Evolutionary conservation across 495 filamentous ascomycete species (phyloP).

Genomic region (Chaetomidium leptoderma): DNA sequence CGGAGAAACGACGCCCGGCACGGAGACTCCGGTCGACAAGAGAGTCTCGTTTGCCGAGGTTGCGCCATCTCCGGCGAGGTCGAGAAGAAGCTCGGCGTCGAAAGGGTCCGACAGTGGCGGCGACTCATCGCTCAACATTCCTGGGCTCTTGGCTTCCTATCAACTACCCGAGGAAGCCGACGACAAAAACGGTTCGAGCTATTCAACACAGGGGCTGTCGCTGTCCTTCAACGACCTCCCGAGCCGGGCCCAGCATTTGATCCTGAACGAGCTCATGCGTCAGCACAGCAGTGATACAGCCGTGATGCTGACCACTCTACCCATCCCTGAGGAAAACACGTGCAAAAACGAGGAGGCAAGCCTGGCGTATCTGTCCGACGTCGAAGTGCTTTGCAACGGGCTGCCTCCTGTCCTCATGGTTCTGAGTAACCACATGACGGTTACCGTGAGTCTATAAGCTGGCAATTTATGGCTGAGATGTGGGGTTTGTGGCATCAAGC

Average conservation of each 20-base stretch:
- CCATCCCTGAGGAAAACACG: slow-evolving; percentile 72
- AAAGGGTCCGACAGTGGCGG: slow-evolving; percentile 19
- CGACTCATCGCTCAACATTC: slow-evolving; percentile 35
- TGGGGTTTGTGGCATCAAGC: not conserved
- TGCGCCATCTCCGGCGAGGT: slow-evolving; percentile 23
- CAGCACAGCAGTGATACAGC: slow-evolving; percentile 67
- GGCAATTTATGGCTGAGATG: not conserved
- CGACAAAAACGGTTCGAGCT: slow-evolving; percentile 49
- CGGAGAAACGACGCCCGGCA: slow-evolving; percentile 46
- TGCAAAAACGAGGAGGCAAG: slow-evolving; percentile 64
- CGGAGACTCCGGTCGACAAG: slow-evolving; percentile 52
- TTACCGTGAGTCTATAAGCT: slow-evolving; percentile 70
- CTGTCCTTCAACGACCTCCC: slow-evolving; percentile 84
- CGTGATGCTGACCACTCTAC: slow-evolving; percentile 77
- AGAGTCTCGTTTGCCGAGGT: slow-evolving; percentile 65
- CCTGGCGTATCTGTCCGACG: slow-evolving; percentile 65
- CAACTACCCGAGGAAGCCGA: slow-evolving; percentile 23
- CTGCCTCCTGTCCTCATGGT: slow-evolving; percentile 69
- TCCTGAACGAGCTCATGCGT: slow-evolving; percentile 77
- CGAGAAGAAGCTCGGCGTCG: slow-evolving; percentile 31
- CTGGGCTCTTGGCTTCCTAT: slow-evolving; percentile 35
- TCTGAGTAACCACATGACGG: slow-evolving; percentile 88
- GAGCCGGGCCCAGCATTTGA: slow-evolving; percentile 76
- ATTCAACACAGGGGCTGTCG: slow-evolving; percentile 57
- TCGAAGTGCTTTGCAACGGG: slow-evolving; percentile 68